These are phyloP conservation scores for Oryza brachyantha DNA, from an alignment of 176 grass and related monocot species.

Conservation along the genomic window DNA sequence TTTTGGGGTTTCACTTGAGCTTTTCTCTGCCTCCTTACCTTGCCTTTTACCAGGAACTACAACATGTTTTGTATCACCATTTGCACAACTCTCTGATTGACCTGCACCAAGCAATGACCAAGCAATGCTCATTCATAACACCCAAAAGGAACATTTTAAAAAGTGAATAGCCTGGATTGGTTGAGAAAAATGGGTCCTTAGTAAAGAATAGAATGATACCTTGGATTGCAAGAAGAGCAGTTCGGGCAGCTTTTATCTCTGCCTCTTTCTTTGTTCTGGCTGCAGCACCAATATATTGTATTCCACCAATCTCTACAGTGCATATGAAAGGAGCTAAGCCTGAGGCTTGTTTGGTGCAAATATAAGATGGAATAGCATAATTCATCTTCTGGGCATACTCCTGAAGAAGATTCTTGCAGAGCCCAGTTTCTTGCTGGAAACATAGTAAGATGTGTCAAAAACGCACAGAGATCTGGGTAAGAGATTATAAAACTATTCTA, in stretches of 20 bases:
- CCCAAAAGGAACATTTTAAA: neutral
- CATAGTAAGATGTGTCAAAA: conserved; percentile 25
- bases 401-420: conserved; percentile 99
- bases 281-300: conserved; percentile 86
- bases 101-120: conserved; percentile 46
- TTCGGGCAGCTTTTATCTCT: conserved; percentile 89
- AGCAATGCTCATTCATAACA: conserved; percentile 6
- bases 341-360: conserved; percentile 56
- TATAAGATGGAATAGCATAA: conserved; percentile 88
- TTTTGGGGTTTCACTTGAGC: conserved; percentile 40
- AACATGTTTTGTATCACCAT: conserved; percentile 56
- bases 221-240: conserved; percentile 93
- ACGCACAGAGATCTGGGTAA: neutral
- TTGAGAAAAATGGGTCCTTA: neutral
- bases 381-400: conserved; percentile 99
- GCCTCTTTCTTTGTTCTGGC: conserved; percentile 87
- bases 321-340: conserved; percentile 55
- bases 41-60: conserved; percentile 71
- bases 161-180: neutral
- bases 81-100: conserved; percentile 42
- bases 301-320: conserved; percentile 88
- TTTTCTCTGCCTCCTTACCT: conserved; percentile 48
- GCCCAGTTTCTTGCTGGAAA: conserved; percentile 87
- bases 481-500: neutral
- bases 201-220: conserved; percentile 22